Evolutionary conservation across 177 flowering plant genomes (phyloP).

Genomic region (Vitis hybrid): DNA sequence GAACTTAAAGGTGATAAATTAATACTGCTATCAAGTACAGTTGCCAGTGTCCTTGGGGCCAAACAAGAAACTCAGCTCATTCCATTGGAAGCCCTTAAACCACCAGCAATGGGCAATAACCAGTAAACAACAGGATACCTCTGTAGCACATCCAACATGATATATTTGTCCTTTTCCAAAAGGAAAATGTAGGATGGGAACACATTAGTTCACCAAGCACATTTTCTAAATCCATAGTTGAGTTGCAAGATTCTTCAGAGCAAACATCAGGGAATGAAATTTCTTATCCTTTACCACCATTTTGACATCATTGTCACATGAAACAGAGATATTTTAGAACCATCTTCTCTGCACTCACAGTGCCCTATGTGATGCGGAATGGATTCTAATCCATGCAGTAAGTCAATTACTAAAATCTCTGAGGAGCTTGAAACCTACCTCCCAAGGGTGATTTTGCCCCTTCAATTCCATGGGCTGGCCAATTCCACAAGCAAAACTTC

Average conservation of each 20-base stretch:
- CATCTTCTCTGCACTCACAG: not conserved
- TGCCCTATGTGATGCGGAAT: not conserved
- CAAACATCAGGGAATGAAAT: too few species aligned
- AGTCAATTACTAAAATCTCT: not conserved
- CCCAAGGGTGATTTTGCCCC: not conserved
- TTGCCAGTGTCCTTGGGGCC: not conserved
- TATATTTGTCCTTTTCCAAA: too few species aligned
- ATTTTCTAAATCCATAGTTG: too few species aligned
- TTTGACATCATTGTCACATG: not conserved
- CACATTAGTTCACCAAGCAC: too few species aligned
- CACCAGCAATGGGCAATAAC: not conserved
- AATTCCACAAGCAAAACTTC: too few species aligned
- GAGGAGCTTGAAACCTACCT: not conserved
- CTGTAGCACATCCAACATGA: not conserved
- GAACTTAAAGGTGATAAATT: not conserved
- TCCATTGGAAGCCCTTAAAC: not conserved
- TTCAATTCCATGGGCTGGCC: not conserved
- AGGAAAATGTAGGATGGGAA: too few species aligned
- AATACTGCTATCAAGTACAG: not conserved
- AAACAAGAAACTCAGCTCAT: not conserved
- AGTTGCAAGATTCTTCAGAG: too few species aligned
- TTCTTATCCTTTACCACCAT: too few species aligned
- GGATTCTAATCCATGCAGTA: not conserved
- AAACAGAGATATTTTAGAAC: not conserved
- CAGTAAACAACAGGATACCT: not conserved